Evolutionary conservation across 2,329 filamentous ascomycete genomes (phyloP), one percentile per base, ranked within the genome.

Genomic region (Alternaria burnsii): DNA sequence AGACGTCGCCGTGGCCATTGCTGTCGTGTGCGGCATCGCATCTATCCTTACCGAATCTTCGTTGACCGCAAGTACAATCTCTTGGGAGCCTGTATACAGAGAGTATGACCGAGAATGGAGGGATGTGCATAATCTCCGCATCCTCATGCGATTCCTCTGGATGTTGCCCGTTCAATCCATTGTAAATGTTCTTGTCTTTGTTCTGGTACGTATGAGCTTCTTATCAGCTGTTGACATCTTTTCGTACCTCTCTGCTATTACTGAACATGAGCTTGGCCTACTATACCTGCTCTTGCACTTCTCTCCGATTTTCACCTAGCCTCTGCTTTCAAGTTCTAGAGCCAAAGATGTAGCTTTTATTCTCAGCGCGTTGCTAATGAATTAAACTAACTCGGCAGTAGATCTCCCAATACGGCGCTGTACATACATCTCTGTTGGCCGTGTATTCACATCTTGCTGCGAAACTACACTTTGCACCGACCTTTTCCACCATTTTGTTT

Each of bases 401-500:
- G 76, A 63, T 77, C 61, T 63, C 59, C 22, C 68, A 71, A 30
- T 66, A 75, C 61, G 70, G 72, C 46, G 72, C 70, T 52, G 60
- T 72, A 48, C 61, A 68, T 54, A 71, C 70, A 8, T 75, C 75
- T 18, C 66, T 77, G 26, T 52, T 74, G 36, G 62, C 65, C 36
- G 47, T 77, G 20, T 71, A 71, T 56, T 63, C 75, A 8, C 72
- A 57, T 58, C 68, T 76, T 28, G 71, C 66, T 59, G 70, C 74
- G 14, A 72, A 73, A 30, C 58, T 77, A 5, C 62, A 67, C 40
- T 60, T 71, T 34, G 53, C 59, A 12, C 55, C 64, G 9, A 71
- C 71, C 9, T 65, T 75, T 52, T 69, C 66, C 6, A 66, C 63
- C 28, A 51, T 74, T 40, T 74, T 73, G 68, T 77, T 78, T 52